Evolutionary conservation across 345 rosid genomes (phyloP).

Genomic region (Viola odorata): DNA sequence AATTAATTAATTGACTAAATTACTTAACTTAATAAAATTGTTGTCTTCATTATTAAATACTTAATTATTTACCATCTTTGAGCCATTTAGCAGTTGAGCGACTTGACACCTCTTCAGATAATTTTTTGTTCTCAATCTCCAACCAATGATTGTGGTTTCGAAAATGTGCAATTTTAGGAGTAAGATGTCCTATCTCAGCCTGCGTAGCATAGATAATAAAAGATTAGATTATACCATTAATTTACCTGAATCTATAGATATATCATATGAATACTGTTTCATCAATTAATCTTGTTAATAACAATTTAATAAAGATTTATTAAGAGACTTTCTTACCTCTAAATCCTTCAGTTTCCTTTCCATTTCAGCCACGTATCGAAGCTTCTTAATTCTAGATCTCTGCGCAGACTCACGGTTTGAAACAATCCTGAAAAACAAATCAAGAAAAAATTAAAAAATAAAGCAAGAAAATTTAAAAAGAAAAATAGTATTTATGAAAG

Average conservation of each 20-base stretch:
- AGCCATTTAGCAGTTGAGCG: background rate
- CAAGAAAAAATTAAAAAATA: background rate
- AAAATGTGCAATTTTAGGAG: conserved; percentile 17
- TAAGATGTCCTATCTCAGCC: conserved; percentile 17
- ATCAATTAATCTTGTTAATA: background rate
- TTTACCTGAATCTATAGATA: too few relatives aligned
- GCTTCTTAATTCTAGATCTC: conserved; percentile 18
- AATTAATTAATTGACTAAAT: too few relatives aligned
- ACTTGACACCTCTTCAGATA: conserved; percentile 8
- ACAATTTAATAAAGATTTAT: background rate
- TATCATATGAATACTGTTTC: background rate
- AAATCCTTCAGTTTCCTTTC: conserved; percentile 21
- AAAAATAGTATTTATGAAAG: background rate
- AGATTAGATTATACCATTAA: background rate
- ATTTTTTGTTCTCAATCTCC: conserved; percentile 11
- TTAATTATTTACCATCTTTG: conserved; percentile 11
- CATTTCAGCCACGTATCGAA: conserved; percentile 13
- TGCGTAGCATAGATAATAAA: background rate
- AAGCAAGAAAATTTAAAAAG: background rate
- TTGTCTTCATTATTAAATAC: too few relatives aligned
- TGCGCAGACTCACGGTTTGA: conserved; percentile 18
- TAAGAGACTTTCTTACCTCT: conserved; percentile 20
- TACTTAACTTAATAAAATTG: too few relatives aligned
- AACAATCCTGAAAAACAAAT: conserved; percentile 4
- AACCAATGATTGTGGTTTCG: conserved; percentile 1